These are phyloP conservation scores for Naganishia friedmannii DNA, from an alignment of 768 basidiomycete species.

Conservation along the genomic window DNA sequence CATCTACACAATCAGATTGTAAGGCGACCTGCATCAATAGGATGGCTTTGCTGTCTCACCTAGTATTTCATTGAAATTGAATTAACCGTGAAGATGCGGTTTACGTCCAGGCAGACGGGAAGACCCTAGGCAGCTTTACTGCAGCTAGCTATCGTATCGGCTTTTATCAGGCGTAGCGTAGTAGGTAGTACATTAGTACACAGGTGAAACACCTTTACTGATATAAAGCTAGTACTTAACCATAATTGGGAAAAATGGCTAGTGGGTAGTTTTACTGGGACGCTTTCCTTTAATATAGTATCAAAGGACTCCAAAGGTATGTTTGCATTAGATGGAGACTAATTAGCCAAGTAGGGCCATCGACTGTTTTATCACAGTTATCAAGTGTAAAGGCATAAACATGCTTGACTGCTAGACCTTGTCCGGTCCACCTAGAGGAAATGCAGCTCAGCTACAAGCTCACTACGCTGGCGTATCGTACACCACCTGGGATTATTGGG, in stretches of 20 bases:
- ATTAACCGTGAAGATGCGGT: slow-evolving; percentile 45
- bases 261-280: slow-evolving; percentile 41
- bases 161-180: slow-evolving; percentile 38
- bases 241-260: slow-evolving; percentile 34
- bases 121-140: slow-evolving; percentile 41
- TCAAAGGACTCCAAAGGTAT: slow-evolving; percentile 34
- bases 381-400: slow-evolving; percentile 38
- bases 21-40: slow-evolving; percentile 37
- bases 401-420: slow-evolving; percentile 39
- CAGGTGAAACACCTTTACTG: slow-evolving; percentile 41
- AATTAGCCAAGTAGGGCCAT: slow-evolving; percentile 35
- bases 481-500: too few relatives aligned
- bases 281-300: slow-evolving; percentile 41
- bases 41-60: slow-evolving; percentile 44
- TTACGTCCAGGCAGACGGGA: slow-evolving; percentile 41
- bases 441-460: too few relatives aligned
- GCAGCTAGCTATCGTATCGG: slow-evolving; percentile 40
- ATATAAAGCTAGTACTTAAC: slow-evolving; percentile 20
- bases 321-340: slow-evolving; percentile 36
- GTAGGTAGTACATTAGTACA: slow-evolving; percentile 38
- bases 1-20: too few relatives aligned
- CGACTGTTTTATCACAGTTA: too few relatives aligned
- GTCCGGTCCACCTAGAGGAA: too few relatives aligned
- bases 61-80: slow-evolving; percentile 42
- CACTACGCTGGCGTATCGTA: too few relatives aligned